Percentiles rank a stretch among this genome's conserved stretches.
These are phyloP conservation scores for Alternaria ventricosa DNA, from an alignment of 2,329 filamentous ascomycete species.

Conservation along the genomic window DNA sequence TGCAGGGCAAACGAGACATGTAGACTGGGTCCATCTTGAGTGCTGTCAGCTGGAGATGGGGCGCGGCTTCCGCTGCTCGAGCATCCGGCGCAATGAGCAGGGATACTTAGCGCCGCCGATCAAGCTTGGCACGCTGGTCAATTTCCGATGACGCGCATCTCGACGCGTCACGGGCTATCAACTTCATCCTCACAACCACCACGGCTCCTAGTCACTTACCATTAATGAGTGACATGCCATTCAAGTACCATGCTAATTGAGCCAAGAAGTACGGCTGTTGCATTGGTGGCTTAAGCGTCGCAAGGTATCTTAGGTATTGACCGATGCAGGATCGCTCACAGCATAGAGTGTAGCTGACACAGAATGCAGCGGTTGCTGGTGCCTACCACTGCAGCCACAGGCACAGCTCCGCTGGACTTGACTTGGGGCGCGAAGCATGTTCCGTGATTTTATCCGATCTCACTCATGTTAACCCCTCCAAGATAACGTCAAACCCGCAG, in stretches of 20 bases:
- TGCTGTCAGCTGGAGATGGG: background rate
- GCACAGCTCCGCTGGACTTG: background rate
- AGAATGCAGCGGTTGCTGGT: background rate
- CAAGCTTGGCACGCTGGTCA: background rate
- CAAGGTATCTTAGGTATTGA: background rate
- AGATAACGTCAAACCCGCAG: background rate
- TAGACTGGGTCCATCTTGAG: background rate
- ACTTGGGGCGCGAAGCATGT: background rate
- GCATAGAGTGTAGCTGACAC: background rate
- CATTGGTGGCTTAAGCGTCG: background rate
- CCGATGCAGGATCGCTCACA: background rate
- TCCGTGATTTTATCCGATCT: background rate
- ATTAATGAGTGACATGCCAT: background rate
- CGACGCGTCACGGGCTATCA: background rate
- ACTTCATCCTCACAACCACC: background rate
- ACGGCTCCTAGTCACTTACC: background rate
- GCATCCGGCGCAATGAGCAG: background rate
- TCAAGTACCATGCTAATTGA: background rate
- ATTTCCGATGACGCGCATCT: background rate
- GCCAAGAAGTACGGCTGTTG: background rate
- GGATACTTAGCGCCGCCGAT: background rate
- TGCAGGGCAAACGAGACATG: background rate
- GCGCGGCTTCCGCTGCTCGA: background rate
- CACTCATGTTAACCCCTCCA: background rate
- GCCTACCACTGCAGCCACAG: background rate